phyloP scores from a whole-genome alignment of 1,284 basidiomycete species.

The Austroboletus novae-zelandiae region DNA sequence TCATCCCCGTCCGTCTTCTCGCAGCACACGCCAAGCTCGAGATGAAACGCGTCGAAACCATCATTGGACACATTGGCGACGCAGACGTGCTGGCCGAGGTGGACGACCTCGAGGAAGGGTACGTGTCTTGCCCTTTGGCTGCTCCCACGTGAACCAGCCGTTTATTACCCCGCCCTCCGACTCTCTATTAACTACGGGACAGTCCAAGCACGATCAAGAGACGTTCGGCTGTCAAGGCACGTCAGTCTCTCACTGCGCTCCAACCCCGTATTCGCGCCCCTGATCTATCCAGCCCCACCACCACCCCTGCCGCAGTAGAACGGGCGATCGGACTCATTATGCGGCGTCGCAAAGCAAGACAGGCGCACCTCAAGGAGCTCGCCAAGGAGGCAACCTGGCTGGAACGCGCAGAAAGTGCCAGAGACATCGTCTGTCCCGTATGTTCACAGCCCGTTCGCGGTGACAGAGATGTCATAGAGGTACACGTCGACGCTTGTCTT shows the following conservation, averaged over 20 bases:
- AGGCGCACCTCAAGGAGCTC: slow-evolving; percentile 61
- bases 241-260: slow-evolving; percentile 46
- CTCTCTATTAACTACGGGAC: background rate
- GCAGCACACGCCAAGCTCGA: slow-evolving; percentile 62
- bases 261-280: slow-evolving; percentile 19
- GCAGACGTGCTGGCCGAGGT: slow-evolving; percentile 40
- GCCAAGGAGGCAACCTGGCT: slow-evolving; percentile 46
- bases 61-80: slow-evolving; percentile 60
- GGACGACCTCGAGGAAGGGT: slow-evolving; percentile 48
- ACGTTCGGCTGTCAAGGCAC: slow-evolving; percentile 63
- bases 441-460: slow-evolving; percentile 56
- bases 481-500: slow-evolving; percentile 74
- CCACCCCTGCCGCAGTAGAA: slow-evolving; percentile 41
- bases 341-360: slow-evolving; percentile 61
- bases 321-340: slow-evolving; percentile 59
- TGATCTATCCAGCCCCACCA: background rate
- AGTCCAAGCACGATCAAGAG: slow-evolving; percentile 45
- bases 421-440: slow-evolving; percentile 60
- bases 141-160: background rate
- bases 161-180: slow-evolving; percentile 1
- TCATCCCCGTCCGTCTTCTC: slow-evolving; percentile 67
- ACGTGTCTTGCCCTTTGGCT: slow-evolving; percentile 6
- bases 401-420: slow-evolving; percentile 12
- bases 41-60: slow-evolving; percentile 60
- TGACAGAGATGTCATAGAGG: slow-evolving; percentile 68